Conservation (phyloP, 768 basidiomycete species). For the Tricholoma sp. region DNA sequence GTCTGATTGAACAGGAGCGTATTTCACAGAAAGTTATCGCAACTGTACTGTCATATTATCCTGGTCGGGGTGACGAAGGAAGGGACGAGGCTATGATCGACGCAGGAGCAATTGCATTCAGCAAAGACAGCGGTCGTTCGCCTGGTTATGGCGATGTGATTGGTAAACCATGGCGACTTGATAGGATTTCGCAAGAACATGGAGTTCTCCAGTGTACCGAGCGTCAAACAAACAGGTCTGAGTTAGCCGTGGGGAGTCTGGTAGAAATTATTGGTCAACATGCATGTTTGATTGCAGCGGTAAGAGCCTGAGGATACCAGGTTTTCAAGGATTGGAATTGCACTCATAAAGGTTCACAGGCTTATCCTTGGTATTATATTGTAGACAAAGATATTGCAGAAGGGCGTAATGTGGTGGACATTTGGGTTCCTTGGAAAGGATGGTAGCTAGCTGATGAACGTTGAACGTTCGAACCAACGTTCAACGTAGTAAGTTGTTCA, state of each 20-base stretch:
- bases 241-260: constrained; percentile 51
- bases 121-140: constrained; percentile 77
- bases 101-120: constrained; percentile 82
- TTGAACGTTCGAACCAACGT: too few species aligned
- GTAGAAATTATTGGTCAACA: constrained; percentile 81
- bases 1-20: constrained; percentile 46
- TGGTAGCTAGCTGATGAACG: constrained; percentile 49
- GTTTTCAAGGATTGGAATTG: not conserved
- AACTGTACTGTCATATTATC: constrained; percentile 78
- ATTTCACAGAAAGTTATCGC: constrained; percentile 68
- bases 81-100: constrained; percentile 76
- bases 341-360: constrained; percentile 20
- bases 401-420: constrained; percentile 58
- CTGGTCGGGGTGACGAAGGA: constrained; percentile 55
- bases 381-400: constrained; percentile 57
- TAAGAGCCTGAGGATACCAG: constrained; percentile 14
- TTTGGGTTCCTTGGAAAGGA: constrained; percentile 91
- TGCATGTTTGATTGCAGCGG: constrained; percentile 77
- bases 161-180: constrained; percentile 58
- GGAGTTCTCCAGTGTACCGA: constrained; percentile 52
- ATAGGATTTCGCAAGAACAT: constrained; percentile 74
- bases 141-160: constrained; percentile 70
- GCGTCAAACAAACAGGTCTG: constrained; percentile 14
- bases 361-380: constrained; percentile 80
- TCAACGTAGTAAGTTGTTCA: too few species aligned